phyloP scores from a whole-genome alignment of 2,329 filamentous ascomycete species.

The Venturia aucupariae region DNA sequence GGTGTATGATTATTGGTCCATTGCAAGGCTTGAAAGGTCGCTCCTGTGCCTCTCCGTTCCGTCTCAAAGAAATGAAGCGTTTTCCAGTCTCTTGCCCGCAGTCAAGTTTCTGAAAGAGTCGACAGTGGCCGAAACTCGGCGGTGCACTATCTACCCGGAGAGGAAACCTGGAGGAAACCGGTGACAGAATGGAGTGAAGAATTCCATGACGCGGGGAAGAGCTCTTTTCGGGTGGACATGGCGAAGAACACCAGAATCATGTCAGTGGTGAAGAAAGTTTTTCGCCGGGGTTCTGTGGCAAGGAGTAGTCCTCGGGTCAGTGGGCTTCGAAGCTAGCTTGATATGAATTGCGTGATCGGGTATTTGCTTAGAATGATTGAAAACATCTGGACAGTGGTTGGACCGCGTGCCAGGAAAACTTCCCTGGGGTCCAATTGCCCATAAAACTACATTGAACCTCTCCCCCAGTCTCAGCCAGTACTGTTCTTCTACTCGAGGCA shows the following conservation, averaged over 20 bases:
- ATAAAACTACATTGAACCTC: background rate
- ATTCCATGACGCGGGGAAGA: slow-evolving; percentile 5
- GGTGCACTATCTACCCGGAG: background rate
- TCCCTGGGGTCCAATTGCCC: background rate
- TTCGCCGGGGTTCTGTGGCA: background rate
- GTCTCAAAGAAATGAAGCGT: background rate
- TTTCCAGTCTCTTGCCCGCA: no score
- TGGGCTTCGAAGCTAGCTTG: background rate
- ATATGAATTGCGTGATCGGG: slow-evolving; percentile 4
- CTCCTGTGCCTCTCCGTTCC: no score
- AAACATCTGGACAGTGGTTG: slow-evolving; percentile 2
- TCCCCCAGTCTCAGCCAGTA: background rate
- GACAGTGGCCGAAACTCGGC: background rate
- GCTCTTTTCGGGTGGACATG: background rate
- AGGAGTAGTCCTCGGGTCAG: background rate
- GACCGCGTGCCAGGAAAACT: slow-evolving; percentile 4
- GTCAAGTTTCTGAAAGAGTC: no score
- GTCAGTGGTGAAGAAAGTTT: background rate
- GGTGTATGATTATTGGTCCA: background rate
- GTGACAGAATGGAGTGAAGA: background rate
- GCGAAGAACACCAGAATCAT: background rate
- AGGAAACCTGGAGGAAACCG: background rate
- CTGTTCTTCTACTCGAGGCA: background rate
- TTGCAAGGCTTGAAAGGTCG: background rate
- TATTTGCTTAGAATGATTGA: slow-evolving; percentile 6